Evolutionary conservation across 2,329 filamentous ascomycete genomes (phyloP).

Genomic region (Epichloe aotearoae): DNA sequence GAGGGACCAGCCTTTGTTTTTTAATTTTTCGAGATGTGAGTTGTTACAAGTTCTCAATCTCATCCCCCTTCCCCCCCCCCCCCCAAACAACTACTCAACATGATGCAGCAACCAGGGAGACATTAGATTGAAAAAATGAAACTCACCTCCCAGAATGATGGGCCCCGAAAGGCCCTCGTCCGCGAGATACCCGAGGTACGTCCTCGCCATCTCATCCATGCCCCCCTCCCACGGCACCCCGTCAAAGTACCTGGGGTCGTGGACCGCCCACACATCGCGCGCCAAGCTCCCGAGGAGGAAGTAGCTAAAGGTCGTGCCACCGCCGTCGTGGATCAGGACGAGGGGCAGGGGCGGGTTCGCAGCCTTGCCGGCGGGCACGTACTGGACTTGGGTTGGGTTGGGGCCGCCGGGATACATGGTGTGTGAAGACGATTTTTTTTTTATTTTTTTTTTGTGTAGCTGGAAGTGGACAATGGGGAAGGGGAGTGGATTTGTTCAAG

Average conservation of each 20-base stretch:
- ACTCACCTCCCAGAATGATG: constrained; percentile 15
- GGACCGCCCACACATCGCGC: constrained; percentile 19
- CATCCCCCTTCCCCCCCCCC: no score
- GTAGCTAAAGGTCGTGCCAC: constrained; percentile 19
- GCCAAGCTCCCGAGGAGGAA: constrained; percentile 15
- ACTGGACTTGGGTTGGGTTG: constrained; percentile 13
- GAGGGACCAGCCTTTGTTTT: constrained; percentile 16
- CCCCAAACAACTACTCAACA: no score
- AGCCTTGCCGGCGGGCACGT: constrained; percentile 8
- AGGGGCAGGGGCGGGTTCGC: constrained; percentile 11
- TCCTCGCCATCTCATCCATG: constrained; percentile 17
- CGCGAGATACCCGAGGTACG: constrained; percentile 14
- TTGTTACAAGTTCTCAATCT: no score
- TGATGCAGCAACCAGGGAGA: neutral
- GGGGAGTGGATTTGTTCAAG: no score
- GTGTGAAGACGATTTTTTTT: no score
- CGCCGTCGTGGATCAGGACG: constrained; percentile 19
- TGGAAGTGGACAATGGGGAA: neutral
- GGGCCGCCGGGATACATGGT: constrained; percentile 13
- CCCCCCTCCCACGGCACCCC: constrained; percentile 14
- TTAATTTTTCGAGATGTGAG: neutral
- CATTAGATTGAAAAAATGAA: neutral
- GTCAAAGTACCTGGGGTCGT: constrained; percentile 16
- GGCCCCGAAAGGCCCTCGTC: constrained; percentile 13
- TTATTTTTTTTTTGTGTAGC: neutral